Evolutionary conservation across 2,329 filamentous ascomycete genomes (phyloP).

Genomic region (Aspergillus unguis): DNA sequence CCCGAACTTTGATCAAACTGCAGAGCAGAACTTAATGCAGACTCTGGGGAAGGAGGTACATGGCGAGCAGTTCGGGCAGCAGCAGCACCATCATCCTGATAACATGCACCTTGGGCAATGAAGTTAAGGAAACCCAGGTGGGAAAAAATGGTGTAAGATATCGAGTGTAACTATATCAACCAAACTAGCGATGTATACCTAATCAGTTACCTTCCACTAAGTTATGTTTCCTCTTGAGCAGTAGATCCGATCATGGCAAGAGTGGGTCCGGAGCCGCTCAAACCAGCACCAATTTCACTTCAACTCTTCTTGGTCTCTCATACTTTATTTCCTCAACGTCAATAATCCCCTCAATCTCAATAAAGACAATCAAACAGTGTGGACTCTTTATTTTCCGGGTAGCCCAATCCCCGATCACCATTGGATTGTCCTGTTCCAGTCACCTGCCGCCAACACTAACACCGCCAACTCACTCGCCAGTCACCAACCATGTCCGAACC

Average conservation of each 20-base stretch:
- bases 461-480: constrained; percentile 1
- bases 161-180: constrained; percentile 5
- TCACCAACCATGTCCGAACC: constrained; percentile 34
- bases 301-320: constrained; percentile 4
- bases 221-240: neutral
- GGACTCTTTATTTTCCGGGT: too few species aligned
- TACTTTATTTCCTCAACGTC: neutral
- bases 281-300: neutral
- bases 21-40: constrained; percentile 44
- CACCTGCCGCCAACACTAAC: constrained; percentile 14
- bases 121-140: neutral
- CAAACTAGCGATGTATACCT: neutral
- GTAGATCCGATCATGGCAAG: neutral
- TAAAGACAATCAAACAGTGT: too few species aligned
- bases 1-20: constrained; percentile 38
- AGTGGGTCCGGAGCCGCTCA: constrained; percentile 4
- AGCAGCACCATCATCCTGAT: constrained; percentile 30
- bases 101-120: constrained; percentile 36
- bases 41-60: constrained; percentile 44
- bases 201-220: too few species aligned
- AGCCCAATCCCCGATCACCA: too few species aligned
- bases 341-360: neutral
- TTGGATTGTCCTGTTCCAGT: neutral
- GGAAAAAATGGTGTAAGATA: neutral
- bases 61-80: constrained; percentile 34